These are phyloP conservation scores for Chloris gayana DNA, from an alignment of 176 grass and related monocot species.

Conservation along the genomic window DNA sequence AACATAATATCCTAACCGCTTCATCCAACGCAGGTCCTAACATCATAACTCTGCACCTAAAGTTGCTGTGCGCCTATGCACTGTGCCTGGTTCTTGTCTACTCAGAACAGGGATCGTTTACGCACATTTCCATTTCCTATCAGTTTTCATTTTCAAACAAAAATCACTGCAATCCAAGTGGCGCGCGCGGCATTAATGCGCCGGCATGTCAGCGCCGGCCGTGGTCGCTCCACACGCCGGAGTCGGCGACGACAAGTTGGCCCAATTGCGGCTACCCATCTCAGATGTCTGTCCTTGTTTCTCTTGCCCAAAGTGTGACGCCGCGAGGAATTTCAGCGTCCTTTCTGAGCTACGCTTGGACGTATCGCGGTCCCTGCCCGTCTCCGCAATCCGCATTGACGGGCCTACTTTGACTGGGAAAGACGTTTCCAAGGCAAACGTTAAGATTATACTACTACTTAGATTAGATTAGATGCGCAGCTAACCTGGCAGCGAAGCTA, in stretches of 20 bases:
- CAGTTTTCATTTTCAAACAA: not conserved
- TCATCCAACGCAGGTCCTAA: not conserved
- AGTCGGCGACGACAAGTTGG: slow-evolving; percentile 14
- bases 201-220: not conserved
- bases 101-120: too few relatives aligned
- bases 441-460: too few relatives aligned
- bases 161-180: not conserved
- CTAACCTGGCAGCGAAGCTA: too few relatives aligned
- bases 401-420: too few relatives aligned
- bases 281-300: not conserved
- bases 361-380: too few relatives aligned
- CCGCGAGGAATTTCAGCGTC: not conserved
- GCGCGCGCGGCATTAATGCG: not conserved
- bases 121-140: not conserved
- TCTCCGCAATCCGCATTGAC: too few relatives aligned
- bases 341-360: not conserved
- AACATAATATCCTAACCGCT: not conserved
- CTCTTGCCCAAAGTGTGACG: not conserved
- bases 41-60: not conserved
- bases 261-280: not conserved
- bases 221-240: not conserved
- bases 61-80: not conserved
- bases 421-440: too few relatives aligned
- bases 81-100: not conserved
- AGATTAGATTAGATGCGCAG: too few relatives aligned